Evolutionary conservation across 78 protist species (phyloP).

Genomic region (Dictyostelium citrinum): DNA sequence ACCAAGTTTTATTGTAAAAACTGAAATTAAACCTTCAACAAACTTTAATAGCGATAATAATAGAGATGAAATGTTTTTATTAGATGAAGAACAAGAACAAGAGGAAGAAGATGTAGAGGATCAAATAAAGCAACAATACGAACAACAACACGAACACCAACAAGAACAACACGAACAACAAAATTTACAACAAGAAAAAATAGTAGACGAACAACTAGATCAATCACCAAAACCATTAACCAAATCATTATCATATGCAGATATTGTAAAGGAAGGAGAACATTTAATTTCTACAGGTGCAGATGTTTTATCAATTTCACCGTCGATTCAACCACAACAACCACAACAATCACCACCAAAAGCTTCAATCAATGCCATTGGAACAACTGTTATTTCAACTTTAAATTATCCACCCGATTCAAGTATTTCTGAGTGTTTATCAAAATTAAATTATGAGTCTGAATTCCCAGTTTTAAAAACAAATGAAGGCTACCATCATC

Average conservation of each 20-base stretch:
- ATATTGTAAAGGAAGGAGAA: slow-evolving; percentile 28
- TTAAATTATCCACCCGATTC: background rate
- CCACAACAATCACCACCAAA: background rate
- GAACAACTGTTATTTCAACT: background rate
- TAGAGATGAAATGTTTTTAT: slow-evolving; percentile 17
- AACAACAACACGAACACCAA: background rate
- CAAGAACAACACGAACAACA: background rate
- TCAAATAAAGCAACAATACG: background rate
- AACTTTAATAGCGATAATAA: background rate
- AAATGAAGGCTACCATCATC: background rate
- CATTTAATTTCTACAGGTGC: background rate
- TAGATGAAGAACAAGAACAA: slow-evolving; percentile 63
- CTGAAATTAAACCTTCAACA: background rate
- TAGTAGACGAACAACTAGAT: background rate
- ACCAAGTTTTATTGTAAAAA: background rate
- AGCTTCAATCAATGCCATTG: background rate
- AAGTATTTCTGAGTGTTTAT: background rate
- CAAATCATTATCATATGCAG: slow-evolving; percentile 8
- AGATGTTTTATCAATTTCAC: background rate
- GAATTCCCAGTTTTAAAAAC: slow-evolving; percentile 33
- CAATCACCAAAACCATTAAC: background rate
- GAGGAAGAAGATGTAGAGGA: background rate
- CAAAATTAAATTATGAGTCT: background rate
- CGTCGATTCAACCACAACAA: background rate
- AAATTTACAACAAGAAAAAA: background rate